A percentile compares a stretch with the other conserved stretches of the same genome.
Evolutionary conservation across 1,284 basidiomycete genomes (phyloP).

Genomic region (Mixia osmundae): DNA sequence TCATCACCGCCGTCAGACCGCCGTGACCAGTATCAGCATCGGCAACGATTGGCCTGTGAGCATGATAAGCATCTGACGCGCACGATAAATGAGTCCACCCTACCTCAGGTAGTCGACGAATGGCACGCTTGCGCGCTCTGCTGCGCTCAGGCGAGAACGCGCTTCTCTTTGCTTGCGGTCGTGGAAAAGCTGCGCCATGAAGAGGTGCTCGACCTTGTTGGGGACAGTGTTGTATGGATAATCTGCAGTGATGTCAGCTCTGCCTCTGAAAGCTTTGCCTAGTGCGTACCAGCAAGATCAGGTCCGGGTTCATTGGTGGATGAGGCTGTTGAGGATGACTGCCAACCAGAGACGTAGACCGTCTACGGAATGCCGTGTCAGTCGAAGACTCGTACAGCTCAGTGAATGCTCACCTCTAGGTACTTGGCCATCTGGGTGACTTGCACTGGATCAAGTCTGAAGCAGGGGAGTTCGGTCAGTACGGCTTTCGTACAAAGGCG

Average conservation of each 20-base stretch:
- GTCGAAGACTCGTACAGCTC: too few relatives aligned
- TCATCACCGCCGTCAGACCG: constrained; percentile 40
- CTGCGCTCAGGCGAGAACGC: constrained; percentile 38
- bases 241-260: constrained; percentile 25
- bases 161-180: constrained; percentile 32
- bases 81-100: neutral
- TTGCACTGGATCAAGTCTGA: constrained; percentile 84
- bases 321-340: constrained; percentile 59
- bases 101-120: constrained; percentile 17
- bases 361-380: too few relatives aligned
- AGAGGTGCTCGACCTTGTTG: constrained; percentile 37
- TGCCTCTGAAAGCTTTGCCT: neutral
- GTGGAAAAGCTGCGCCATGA: constrained; percentile 38
- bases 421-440: constrained; percentile 77
- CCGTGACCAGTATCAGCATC: constrained; percentile 32
- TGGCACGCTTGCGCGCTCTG: constrained; percentile 29
- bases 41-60: constrained; percentile 24
- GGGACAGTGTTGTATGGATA: constrained; percentile 37
- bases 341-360: constrained; percentile 93
- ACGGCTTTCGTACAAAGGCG: neutral
- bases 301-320: constrained; percentile 90
- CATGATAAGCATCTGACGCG: neutral
- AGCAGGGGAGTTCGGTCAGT: neutral
- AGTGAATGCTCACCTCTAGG: too few relatives aligned
- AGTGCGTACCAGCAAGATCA: constrained; percentile 47